These are phyloP conservation scores for Cordyceps javanica DNA, from an alignment of 2,329 filamentous ascomycete genomes.

Conservation along the genomic window DNA sequence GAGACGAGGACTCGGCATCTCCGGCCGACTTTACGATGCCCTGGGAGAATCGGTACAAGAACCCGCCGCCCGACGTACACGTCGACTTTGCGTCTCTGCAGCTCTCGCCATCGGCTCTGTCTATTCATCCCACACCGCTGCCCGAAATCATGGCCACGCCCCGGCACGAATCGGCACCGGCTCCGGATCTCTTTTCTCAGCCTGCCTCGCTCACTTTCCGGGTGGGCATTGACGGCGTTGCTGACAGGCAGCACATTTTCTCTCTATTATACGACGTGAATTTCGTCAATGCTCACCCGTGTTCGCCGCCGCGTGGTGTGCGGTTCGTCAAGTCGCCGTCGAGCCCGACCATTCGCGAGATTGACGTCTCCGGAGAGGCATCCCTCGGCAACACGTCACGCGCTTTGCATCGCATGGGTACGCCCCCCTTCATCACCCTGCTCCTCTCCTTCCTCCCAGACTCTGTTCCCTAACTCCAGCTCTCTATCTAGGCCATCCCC, in stretches of 20 bases:
- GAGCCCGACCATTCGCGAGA: conserved; percentile 53
- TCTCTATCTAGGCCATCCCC: conserved; percentile 47
- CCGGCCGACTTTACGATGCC: conserved; percentile 59
- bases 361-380: conserved; percentile 44
- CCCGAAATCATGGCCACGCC: conserved; percentile 34
- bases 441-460: background rate
- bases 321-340: conserved; percentile 53
- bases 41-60: conserved; percentile 46
- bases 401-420: conserved; percentile 43
- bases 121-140: conserved; percentile 39
- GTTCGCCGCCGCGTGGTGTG: conserved; percentile 50
- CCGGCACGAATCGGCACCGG: conserved; percentile 27
- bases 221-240: conserved; percentile 32
- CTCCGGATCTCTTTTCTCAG: conserved; percentile 28
- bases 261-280: conserved; percentile 52
- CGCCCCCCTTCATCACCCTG: too few species aligned
- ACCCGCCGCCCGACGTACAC: conserved; percentile 40
- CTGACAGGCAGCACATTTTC: conserved; percentile 36
- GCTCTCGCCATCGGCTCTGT: conserved; percentile 38
- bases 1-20: conserved; percentile 46
- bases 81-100: conserved; percentile 47
- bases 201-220: conserved; percentile 31
- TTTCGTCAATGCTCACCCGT: conserved; percentile 62
- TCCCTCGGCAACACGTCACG: conserved; percentile 38
- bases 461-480: conserved; percentile 16